Evolutionary conservation across 2,329 filamentous ascomycete species (phyloP), one percentile per base, ranked within the genome.

Genomic region (Boeremia lycopersici): DNA sequence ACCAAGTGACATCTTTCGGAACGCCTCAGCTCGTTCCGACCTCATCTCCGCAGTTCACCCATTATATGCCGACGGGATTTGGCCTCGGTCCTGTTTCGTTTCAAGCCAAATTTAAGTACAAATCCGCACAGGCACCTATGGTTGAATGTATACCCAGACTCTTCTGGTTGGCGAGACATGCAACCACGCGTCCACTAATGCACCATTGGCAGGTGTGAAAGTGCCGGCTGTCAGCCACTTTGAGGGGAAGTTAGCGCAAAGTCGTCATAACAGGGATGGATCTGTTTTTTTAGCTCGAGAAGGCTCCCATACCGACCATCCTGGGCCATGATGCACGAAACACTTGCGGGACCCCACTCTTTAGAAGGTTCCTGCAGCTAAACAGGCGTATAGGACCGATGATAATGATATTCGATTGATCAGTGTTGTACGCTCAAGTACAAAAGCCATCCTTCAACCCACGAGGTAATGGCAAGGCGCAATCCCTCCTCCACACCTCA

Each of bases 301-400:
- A 36, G 41, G 38, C n/a, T n/a, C 12, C 10, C 23, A 23, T 23
- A 35, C 51, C 45, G 40, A 45, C n/a, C 8, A 35, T 46, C 45
- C 46, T 45, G 35, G 45, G 40, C 12, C 34, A 9, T 41, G 46
- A 31, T 45, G 44, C 25, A 44, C 49, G 36, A 47, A 47, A 42
- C 30, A 25, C 11, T 13, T 28, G 42, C 12, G 43, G 42, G 26
- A 30, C 34, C 40, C 33, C 39, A 42, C 23, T 40, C n/a, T 8
- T 45, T 31, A 10, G 25, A 12, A 29, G 30, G 10, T 3, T 17
- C 34, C 12, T 23, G 33, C 46, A 40, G 40, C 39, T 40, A 48
- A 40, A 40, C 28, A 17, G n/a, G 23, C 19, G 38, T 29, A 9
- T 28, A 45, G 40, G 48, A 13, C 46, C 25, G 34, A 54, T 25